These are phyloP conservation scores for Aspergillus heteromorphus DNA, from an alignment of 495 filamentous ascomycete genomes.

Conservation along the genomic window DNA sequence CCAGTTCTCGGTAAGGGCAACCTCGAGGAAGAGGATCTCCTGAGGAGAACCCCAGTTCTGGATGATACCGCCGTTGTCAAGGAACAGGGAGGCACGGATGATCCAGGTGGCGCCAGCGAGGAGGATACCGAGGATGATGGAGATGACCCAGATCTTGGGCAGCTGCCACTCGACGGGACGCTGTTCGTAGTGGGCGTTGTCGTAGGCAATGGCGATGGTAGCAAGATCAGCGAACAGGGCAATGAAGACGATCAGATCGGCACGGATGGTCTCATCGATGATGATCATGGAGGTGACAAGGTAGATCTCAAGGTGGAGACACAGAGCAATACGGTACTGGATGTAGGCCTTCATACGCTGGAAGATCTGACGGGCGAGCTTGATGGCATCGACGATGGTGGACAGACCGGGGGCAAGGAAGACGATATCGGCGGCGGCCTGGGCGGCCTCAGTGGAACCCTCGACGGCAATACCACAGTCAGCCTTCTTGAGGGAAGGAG, in stretches of 20 bases:
- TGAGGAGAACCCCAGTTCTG: conserved; percentile 68
- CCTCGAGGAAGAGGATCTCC: conserved; percentile 68
- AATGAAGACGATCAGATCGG: conserved; percentile 69
- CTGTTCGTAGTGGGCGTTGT: conserved; percentile 67
- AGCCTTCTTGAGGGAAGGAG: conserved; percentile 67
- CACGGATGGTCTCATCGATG: conserved; percentile 64
- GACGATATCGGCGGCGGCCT: conserved; percentile 73
- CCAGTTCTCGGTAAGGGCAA: conserved; percentile 74
- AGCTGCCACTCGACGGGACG: conserved; percentile 74
- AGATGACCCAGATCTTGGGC: conserved; percentile 75
- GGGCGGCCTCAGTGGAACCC: conserved; percentile 70
- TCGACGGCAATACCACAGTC: conserved; percentile 76
- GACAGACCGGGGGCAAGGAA: conserved; percentile 73
- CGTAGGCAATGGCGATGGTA: conserved; percentile 71
- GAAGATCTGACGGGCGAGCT: conserved; percentile 75
- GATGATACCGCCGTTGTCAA: conserved; percentile 65
- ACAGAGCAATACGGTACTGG: conserved; percentile 75
- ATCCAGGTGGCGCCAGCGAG: conserved; percentile 67
- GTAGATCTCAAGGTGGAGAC: conserved; percentile 72
- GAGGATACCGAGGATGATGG: conserved; percentile 58
- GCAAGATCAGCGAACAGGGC: conserved; percentile 73
- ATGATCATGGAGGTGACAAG: conserved; percentile 74
- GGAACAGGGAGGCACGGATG: conserved; percentile 60
- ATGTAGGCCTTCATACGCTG: conserved; percentile 81
- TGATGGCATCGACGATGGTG: conserved; percentile 73